These are phyloP conservation scores for Dactylorhiza incarnata DNA, from an alignment of 106 monocot species.

Conservation along the genomic window DNA sequence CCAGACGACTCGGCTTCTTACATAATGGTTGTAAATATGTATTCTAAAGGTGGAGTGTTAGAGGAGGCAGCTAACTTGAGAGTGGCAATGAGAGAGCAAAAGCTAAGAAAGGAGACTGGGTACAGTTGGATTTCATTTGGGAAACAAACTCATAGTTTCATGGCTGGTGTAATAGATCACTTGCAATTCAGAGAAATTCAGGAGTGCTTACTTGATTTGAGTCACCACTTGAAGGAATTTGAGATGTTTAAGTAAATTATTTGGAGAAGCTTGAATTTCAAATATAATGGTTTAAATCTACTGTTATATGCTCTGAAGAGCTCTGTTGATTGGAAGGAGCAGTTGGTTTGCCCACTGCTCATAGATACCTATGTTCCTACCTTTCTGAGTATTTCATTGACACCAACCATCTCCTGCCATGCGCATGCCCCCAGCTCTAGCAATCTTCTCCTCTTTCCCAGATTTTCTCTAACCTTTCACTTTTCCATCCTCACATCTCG, in stretches of 20 bases:
- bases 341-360: no score
- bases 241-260: background rate
- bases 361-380: no score
- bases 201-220: background rate
- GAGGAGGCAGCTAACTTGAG: conserved; percentile 10
- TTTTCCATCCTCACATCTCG: no score
- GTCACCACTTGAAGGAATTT: background rate
- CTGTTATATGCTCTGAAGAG: no score
- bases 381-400: no score
- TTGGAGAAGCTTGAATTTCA: no score
- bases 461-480: no score
- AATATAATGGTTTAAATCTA: no score
- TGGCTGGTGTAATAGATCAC: background rate
- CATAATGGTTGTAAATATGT: conserved; percentile 9
- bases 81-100: background rate
- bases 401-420: no score
- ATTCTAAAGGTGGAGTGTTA: conserved; percentile 9
- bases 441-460: no score
- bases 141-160: conserved; percentile 7
- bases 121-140: conserved; percentile 13
- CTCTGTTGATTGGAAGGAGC: no score
- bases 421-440: no score
- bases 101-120: conserved; percentile 12
- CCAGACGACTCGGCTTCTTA: conserved; percentile 14
- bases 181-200: background rate